Percentiles rank a stretch among this genome's conserved stretches.
phyloP scores from a whole-genome alignment of 305 asterid genomes.

The Fraxinus greggii region DNA sequence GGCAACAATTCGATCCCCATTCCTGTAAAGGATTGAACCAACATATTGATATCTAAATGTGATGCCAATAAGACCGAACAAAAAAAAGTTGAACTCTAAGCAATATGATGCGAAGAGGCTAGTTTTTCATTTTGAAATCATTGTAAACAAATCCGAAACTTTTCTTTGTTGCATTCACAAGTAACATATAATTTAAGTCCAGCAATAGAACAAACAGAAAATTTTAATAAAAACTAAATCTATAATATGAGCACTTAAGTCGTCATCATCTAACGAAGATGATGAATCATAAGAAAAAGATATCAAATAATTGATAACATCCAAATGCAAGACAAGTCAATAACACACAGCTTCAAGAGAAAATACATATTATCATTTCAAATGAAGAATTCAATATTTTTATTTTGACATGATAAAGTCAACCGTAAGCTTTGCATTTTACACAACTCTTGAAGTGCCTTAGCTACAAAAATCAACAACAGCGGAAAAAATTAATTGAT shows the following conservation, averaged over 20 bases:
- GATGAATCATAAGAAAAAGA: background rate
- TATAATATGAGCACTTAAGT: background rate
- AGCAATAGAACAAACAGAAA: background rate
- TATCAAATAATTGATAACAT: background rate
- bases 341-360: background rate
- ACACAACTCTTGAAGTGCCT: background rate
- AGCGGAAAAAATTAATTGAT: background rate
- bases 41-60: background rate
- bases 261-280: background rate
- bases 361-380: background rate
- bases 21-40: constrained; percentile 37
- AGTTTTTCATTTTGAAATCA: background rate
- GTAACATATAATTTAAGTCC: background rate
- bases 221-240: background rate
- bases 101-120: background rate
- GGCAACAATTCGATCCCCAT: constrained; percentile 81
- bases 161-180: background rate
- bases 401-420: background rate
- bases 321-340: background rate
- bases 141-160: background rate
- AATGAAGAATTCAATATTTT: background rate
- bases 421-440: background rate
- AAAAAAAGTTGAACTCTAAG: background rate
- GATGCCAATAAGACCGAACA: background rate
- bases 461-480: background rate